Evolutionary conservation across 352 stramenopile genomes (phyloP).

Genomic region (Peronosclerospora sorghi): DNA sequence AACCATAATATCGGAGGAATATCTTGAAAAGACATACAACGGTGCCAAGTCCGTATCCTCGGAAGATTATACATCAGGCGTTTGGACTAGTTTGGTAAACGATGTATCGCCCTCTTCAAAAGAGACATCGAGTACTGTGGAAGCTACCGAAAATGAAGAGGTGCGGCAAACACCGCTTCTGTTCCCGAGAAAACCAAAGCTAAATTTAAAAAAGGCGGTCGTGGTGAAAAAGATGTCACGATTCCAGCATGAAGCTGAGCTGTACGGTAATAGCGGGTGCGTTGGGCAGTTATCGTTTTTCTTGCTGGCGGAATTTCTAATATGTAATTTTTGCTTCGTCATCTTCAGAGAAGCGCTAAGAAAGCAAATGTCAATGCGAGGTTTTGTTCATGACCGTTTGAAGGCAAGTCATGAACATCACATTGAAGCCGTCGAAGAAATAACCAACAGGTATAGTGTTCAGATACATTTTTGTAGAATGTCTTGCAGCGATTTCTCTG

Average conservation of each 20-base stretch:
- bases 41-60: conserved; percentile 14
- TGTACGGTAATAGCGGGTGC: conserved; percentile 73
- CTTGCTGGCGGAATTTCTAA: conserved; percentile 3
- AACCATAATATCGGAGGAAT: conserved; percentile 86
- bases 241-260: conserved; percentile 76
- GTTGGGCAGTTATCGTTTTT: conserved; percentile 5
- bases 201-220: conserved; percentile 73
- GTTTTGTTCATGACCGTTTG: conserved; percentile 79
- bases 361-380: conserved; percentile 87
- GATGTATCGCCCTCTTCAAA: conserved; percentile 1
- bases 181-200: conserved; percentile 28
- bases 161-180: conserved; percentile 30
- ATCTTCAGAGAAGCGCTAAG: conserved; percentile 61
- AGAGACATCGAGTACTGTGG: neutral
- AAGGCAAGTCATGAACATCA: conserved; percentile 83
- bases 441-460: conserved; percentile 44
- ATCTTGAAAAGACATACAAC: conserved; percentile 81
- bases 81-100: conserved; percentile 2
- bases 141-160: conserved; percentile 7
- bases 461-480: neutral
- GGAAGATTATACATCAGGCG: conserved; percentile 4
- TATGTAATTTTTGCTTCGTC: conserved; percentile 3
- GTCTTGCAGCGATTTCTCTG: conserved; percentile 1
- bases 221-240: conserved; percentile 84
- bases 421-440: conserved; percentile 75